Percentiles rank a stretch among this genome's conserved stretches.
Conservation (phyloP, 441 rosid genomes). For the Jatropha podagrica region DNA sequence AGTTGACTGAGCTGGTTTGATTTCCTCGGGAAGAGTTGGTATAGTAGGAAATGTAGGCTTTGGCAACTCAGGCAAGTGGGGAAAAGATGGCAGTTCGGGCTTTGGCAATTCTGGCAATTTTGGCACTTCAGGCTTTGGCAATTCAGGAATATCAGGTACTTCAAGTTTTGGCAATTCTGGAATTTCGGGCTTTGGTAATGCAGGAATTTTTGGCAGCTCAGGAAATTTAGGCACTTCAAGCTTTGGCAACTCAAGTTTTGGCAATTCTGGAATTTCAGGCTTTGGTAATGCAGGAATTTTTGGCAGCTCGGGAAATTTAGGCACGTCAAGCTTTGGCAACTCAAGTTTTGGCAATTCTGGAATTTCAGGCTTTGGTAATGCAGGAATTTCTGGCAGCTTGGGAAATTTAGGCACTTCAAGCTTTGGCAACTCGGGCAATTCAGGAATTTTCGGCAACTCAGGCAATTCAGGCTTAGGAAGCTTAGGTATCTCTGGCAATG, state of each 20-base stretch:
- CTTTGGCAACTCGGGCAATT: conserved; percentile 18
- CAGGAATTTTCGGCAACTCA: conserved; percentile 20
- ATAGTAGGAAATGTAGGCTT: conserved; percentile 20
- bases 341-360: conserved; percentile 15
- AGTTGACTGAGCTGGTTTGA: conserved; percentile 10
- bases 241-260: conserved; percentile 26
- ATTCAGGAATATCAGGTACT: neutral
- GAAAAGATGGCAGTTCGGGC: conserved; percentile 11
- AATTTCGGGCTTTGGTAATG: conserved; percentile 25
- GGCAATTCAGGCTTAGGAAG: conserved; percentile 15
- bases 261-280: conserved; percentile 25
- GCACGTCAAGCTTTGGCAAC: no score
- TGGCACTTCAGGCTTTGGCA: conserved; percentile 19
- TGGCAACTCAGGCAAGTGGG: conserved; percentile 12
- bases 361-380: conserved; percentile 13
- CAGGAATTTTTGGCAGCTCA: conserved; percentile 8
- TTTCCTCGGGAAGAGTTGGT: conserved; percentile 5
- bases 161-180: conserved; percentile 13
- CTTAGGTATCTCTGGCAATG: conserved; percentile 5
- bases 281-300: neutral
- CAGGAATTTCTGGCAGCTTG: conserved; percentile 15
- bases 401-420: neutral
- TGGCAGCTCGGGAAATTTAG: neutral
- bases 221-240: conserved; percentile 16
- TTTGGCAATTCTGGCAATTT: conserved; percentile 26